Percentiles rank a stretch among this genome's conserved stretches.
Conservation (phyloP, 495 filamentous ascomycete species). For the Aspergillus ostianus region DNA sequence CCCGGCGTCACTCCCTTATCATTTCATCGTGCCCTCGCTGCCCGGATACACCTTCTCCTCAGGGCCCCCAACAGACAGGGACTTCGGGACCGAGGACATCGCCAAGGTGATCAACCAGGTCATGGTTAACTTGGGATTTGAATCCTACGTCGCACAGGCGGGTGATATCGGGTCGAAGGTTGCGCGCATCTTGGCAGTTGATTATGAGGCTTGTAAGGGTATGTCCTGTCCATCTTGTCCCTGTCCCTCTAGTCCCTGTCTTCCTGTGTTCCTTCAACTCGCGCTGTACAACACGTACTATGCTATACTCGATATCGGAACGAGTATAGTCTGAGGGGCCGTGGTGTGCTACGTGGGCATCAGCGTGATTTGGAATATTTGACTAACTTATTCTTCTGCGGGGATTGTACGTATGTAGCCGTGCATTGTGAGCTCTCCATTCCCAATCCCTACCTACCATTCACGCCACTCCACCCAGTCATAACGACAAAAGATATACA, state of each 20-base stretch:
- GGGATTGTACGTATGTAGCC: constrained; percentile 20
- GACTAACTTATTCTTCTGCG: neutral
- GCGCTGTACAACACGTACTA: too few species aligned
- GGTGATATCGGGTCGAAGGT: constrained; percentile 63
- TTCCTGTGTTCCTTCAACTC: too few species aligned
- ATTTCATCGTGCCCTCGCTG: constrained; percentile 63
- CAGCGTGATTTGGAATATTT: neutral
- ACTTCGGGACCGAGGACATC: constrained; percentile 44
- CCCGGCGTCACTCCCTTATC: constrained; percentile 57
- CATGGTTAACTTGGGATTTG: constrained; percentile 60
- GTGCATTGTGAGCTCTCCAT: constrained; percentile 29
- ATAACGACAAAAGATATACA: too few species aligned
- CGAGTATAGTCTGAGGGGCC: too few species aligned
- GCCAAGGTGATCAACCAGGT: constrained; percentile 53
- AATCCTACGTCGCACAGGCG: constrained; percentile 61
- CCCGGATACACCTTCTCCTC: constrained; percentile 63
- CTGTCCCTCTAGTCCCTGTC: neutral
- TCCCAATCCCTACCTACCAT: neutral
- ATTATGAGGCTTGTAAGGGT: constrained; percentile 46
- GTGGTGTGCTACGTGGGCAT: neutral
- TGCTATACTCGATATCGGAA: too few species aligned
- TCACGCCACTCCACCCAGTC: too few species aligned
- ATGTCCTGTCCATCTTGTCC: constrained; percentile 3
- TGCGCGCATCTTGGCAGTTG: constrained; percentile 40
- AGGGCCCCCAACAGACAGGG: constrained; percentile 43